Evolutionary conservation across 2,329 filamentous ascomycete species (phyloP).

Genomic region (Exophiala sideris): DNA sequence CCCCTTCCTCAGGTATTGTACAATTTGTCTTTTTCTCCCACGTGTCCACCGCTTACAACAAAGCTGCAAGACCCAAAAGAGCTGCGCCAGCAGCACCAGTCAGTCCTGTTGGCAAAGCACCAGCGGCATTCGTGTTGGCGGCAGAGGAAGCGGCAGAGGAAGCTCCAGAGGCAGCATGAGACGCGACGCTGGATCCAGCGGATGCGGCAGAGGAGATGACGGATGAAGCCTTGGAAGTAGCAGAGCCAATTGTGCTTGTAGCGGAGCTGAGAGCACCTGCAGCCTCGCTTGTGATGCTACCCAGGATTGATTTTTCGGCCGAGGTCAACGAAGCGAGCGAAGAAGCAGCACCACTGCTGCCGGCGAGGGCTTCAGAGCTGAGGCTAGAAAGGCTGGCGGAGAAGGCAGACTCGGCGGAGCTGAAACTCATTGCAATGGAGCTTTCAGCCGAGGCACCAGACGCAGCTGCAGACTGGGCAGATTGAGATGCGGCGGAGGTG

Average conservation of each 20-base stretch:
- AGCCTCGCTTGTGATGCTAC: constrained; percentile 14
- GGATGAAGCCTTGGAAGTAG: constrained; percentile 8
- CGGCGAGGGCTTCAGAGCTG: constrained; percentile 16
- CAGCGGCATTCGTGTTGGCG: constrained; percentile 13
- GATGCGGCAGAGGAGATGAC: constrained; percentile 8
- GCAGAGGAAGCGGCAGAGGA: constrained; percentile 6
- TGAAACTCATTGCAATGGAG: constrained; percentile 14
- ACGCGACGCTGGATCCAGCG: constrained; percentile 10
- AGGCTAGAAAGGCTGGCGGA: constrained; percentile 16
- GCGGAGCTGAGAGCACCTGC: constrained; percentile 14
- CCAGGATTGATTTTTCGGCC: constrained; percentile 9
- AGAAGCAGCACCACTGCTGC: constrained; percentile 13
- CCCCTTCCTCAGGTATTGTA: too few relatives aligned
- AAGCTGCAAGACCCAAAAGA: constrained; percentile 20
- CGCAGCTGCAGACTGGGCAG: constrained; percentile 4
- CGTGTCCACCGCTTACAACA: constrained; percentile 10
- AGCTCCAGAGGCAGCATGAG: constrained; percentile 5
- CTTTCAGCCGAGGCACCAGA: constrained; percentile 6
- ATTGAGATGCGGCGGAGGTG: constrained; percentile 5
- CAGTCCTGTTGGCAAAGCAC: constrained; percentile 16
- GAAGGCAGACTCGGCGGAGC: constrained; percentile 13
- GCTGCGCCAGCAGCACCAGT: constrained; percentile 18
- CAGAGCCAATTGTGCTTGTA: constrained; percentile 11
- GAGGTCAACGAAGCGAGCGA: constrained; percentile 16
- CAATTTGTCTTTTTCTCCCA: too few relatives aligned